Evolutionary conservation across 208 protist genomes (phyloP).

Genomic region (Leptomonas pyrrhocoris): DNA sequence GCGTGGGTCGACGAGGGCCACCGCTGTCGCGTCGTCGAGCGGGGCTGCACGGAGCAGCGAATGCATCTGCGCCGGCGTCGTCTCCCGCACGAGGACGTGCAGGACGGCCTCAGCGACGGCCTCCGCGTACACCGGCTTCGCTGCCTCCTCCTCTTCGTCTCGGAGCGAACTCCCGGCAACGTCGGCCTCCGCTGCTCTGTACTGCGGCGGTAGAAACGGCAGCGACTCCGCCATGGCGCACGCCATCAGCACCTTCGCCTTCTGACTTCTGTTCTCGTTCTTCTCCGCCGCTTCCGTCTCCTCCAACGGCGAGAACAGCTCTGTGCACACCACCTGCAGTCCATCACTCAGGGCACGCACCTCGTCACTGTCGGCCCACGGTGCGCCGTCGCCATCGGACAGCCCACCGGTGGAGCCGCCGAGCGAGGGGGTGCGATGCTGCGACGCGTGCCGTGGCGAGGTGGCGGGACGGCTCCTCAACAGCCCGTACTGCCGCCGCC

Average conservation of each 20-base stretch:
- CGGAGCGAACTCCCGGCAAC: not conserved
- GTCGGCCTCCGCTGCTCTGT: constrained; percentile 1
- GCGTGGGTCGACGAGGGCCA: not conserved
- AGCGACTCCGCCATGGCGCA: constrained; percentile 21
- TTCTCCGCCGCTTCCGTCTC: not conserved
- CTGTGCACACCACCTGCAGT: constrained; percentile 6
- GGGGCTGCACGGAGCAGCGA: constrained; percentile 4
- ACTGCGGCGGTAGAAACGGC: constrained; percentile 26
- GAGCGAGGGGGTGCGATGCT: not conserved
- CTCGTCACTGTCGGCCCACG: constrained; percentile 17
- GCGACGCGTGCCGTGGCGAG: not conserved
- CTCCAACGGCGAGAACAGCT: not conserved
- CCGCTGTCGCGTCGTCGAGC: not conserved
- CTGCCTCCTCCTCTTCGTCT: not conserved
- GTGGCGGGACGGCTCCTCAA: not conserved
- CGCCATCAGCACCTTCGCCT: constrained; percentile 20
- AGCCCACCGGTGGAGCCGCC: not conserved
- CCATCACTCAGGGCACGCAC: constrained; percentile 8
- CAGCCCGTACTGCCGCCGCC: constrained; percentile 13
- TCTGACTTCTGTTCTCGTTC: not conserved
- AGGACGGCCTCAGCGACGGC: constrained; percentile 19
- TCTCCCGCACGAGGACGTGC: constrained; percentile 19
- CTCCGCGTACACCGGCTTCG: constrained; percentile 14
- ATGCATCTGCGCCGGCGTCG: constrained; percentile 19
- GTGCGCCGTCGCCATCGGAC: not conserved